Conservation (phyloP, 2,329 filamentous ascomycete genomes). For the Aspergillus tanneri region DNA sequence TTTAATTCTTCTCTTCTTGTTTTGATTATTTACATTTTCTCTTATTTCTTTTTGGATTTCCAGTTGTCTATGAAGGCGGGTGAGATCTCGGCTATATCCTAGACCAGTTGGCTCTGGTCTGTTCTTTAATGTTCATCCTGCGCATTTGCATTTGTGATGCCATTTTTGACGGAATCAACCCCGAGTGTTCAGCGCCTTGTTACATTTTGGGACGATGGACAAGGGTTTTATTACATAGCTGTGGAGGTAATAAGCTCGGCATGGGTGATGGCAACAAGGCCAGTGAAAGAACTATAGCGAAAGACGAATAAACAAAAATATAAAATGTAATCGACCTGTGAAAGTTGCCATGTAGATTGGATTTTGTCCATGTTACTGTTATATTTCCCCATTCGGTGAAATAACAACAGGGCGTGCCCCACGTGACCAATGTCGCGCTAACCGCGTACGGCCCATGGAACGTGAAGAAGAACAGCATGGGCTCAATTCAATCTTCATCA, state of each 20-base stretch:
- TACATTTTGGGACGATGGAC: conserved; percentile 16
- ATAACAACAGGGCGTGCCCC: not conserved
- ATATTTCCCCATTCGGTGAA: conserved; percentile 1
- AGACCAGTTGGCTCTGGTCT: conserved; percentile 26
- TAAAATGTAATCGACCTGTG: conserved; percentile 1
- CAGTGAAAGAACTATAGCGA: conserved; percentile 14
- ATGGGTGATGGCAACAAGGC: conserved; percentile 11
- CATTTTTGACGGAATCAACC: conserved; percentile 24
- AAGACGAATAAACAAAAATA: conserved; percentile 16
- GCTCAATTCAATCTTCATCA: too few relatives aligned
- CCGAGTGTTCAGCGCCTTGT: conserved; percentile 19
- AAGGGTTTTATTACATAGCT: conserved; percentile 15
- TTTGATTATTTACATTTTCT: conserved; percentile 13
- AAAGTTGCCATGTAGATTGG: too few relatives aligned
- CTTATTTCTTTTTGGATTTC: conserved; percentile 20
- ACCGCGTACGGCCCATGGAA: conserved; percentile 9
- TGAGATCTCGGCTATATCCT: conserved; percentile 24
- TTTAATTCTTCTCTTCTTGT: conserved; percentile 22
- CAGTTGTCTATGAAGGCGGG: conserved; percentile 22
- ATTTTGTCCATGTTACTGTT: not conserved
- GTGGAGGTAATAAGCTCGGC: conserved; percentile 17
- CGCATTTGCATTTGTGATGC: conserved; percentile 29
- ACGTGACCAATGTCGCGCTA: conserved; percentile 10
- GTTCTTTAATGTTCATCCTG: conserved; percentile 22
- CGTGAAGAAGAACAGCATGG: conserved; percentile 7